Percentiles rank a stretch among this genome's conserved stretches.
phyloP scores from a whole-genome alignment of 202 grass and related monocot genomes.

The Carex sylvatica region DNA sequence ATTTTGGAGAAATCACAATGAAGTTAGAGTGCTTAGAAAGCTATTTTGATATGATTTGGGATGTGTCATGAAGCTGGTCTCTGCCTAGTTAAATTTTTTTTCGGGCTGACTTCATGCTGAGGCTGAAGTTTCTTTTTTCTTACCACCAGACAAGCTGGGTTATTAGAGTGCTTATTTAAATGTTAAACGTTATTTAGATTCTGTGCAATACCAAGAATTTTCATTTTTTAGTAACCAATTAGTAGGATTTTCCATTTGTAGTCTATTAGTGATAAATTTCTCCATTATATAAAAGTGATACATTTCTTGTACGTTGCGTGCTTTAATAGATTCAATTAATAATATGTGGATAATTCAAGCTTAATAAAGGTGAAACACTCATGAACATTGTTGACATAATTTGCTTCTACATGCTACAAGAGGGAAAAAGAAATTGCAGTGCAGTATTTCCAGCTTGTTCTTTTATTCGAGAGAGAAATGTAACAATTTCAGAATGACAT shows the following conservation, averaged over 20 bases:
- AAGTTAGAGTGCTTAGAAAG: neutral
- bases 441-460: neutral
- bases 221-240: conserved; percentile 2
- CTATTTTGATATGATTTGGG: conserved; percentile 21
- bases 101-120: conserved; percentile 5
- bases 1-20: conserved; percentile 1
- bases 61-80: conserved; percentile 28
- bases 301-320: neutral
- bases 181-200: conserved; percentile 14
- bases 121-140: conserved; percentile 5
- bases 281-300: neutral
- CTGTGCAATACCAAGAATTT: neutral
- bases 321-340: neutral
- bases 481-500: neutral
- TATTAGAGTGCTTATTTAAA: conserved; percentile 5
- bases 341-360: neutral
- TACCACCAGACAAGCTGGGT: neutral
- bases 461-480: neutral
- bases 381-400: neutral
- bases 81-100: conserved; percentile 19
- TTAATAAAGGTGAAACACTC: neutral
- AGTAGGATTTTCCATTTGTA: neutral
- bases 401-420: too few relatives aligned
- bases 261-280: neutral
- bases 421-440: neutral